Base-by-base conservation (phyloP, 2,329 filamentous ascomycete species). In the Colletotrichum sp. region DNA sequence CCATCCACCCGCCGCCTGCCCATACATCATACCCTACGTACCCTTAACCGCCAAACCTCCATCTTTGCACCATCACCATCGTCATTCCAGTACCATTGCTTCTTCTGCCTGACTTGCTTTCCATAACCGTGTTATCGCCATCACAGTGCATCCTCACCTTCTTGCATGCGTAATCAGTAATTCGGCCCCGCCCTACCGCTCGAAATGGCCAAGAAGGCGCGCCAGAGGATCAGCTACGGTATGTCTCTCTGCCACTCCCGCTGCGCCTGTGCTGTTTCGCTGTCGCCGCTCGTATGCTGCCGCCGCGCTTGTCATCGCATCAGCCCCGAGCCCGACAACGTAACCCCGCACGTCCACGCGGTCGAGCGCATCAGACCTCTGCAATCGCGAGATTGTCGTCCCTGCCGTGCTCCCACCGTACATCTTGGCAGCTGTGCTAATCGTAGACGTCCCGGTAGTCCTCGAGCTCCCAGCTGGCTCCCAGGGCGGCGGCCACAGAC, bases 401-500 rank as follows among this genome's bases (percentile, higher is more conserved):
- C 5, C 26, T 61, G 64, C 64, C 48, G 64, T 60, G 52, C 63
- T 52, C 65, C 66, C 66, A 34, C 18, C 39, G 28, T 36, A 32
- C 28, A 59, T 26, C 55, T 24, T 52, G 72, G 18, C 36, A 32
- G 18, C 10, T 13, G 28, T 68, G 73, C 73, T 75, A 75, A 75
- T 52, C n/a, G 16, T 43, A 21, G n/a, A 13, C 9, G n/a, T 30
- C 39, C 2, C 24, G 16, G 30, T 79, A 92, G 90, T 92, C 81
- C 89, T 92, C 81, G 90, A 92, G 82, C 89, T 90, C 77, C 89
- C 89, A 78, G 89, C 90, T 80, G 67, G 67, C 28, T 88, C 89
- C 59, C 90, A 90, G 65, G 87, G 85, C 60, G 95, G 95, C 79
- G 96, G 96, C 74, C 97, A 99, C 88, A 91, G 96, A 81, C 92